Conservation (phyloP, 345 rosid species). For the Eucalyptus decipiens region DNA sequence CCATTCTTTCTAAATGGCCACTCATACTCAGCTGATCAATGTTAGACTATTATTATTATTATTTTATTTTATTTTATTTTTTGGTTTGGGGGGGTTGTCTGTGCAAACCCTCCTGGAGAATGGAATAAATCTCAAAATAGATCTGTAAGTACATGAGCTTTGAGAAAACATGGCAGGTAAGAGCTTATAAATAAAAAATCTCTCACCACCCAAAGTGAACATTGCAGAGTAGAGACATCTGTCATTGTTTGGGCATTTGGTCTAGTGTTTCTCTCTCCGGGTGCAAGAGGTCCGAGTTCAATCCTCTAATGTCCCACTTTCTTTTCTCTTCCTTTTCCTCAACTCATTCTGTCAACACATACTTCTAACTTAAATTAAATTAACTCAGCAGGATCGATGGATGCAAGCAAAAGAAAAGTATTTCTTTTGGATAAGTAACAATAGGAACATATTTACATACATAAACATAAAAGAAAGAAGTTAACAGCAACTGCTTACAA, state of each 20-base stretch:
- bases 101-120: not conserved
- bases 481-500: not conserved
- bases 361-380: not conserved
- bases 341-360: not conserved
- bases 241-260: not conserved
- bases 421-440: not conserved
- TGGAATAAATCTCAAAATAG: not conserved
- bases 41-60: not conserved
- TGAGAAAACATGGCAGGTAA: not conserved
- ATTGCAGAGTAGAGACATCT: not conserved
- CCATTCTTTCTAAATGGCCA: not conserved
- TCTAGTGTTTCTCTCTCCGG: slow-evolving; percentile 69
- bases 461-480: not conserved
- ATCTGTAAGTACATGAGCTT: not conserved
- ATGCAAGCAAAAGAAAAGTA: not conserved
- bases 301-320: not conserved
- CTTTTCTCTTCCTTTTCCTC: not conserved
- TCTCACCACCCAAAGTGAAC: not conserved
- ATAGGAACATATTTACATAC: not conserved
- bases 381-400: not conserved
- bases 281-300: slow-evolving; percentile 60
- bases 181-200: not conserved
- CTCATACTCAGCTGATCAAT: not conserved
- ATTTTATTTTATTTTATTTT: not conserved
- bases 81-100: not conserved